Conservation (phyloP, 2,329 filamentous ascomycete genomes). For the Hymenoscyphus infarciens region DNA sequence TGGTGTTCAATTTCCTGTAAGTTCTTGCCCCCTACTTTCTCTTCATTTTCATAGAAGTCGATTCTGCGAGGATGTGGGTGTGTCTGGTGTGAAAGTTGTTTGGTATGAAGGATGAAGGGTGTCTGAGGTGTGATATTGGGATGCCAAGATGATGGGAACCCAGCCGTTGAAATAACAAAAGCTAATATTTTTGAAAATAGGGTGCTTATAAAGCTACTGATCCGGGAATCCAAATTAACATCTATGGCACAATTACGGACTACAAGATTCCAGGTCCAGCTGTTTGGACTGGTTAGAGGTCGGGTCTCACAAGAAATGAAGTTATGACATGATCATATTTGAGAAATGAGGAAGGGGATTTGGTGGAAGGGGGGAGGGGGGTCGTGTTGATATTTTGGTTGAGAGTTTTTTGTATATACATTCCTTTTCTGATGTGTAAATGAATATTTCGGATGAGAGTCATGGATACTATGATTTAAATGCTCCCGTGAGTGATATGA, state of each 20-base stretch:
- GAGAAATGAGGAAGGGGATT: no score
- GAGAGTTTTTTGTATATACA: no score
- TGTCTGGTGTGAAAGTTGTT: not conserved
- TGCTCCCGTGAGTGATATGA: no score
- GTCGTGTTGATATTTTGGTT: no score
- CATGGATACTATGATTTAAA: no score
- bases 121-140: not conserved
- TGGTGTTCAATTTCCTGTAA: conserved; percentile 32
- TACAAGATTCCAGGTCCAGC: conserved; percentile 40
- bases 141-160: no score
- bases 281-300: conserved; percentile 7
- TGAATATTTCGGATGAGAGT: no score
- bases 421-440: no score
- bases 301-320: no score
- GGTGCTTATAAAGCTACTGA: conserved; percentile 37
- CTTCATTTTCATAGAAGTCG: not conserved
- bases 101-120: not conserved
- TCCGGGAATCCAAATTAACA: conserved; percentile 46
- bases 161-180: not conserved
- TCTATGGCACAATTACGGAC: conserved; percentile 35
- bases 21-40: not conserved
- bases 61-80: not conserved
- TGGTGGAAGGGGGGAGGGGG: no score
- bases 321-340: no score
- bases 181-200: not conserved